These are phyloP conservation scores for Amanita rimosa DNA, from an alignment of 768 basidiomycete genomes.

Conservation along the genomic window DNA sequence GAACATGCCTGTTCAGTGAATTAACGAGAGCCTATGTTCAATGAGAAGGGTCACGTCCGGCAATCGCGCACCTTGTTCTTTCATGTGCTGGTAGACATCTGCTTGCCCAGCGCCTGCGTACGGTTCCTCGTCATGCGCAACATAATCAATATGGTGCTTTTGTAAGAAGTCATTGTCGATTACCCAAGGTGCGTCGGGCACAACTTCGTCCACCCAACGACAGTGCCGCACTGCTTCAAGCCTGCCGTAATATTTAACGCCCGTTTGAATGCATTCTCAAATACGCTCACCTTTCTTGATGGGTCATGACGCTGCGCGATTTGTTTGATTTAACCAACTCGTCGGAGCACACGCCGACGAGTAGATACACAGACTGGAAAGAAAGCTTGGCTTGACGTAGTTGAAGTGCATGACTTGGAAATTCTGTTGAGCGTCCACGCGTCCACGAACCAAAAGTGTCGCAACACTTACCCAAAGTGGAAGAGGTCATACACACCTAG, in stretches of 20 bases:
- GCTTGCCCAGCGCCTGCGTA: conserved; percentile 71
- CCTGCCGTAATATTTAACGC: conserved; percentile 20
- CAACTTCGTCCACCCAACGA: conserved; percentile 92
- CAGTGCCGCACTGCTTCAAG: conserved; percentile 92
- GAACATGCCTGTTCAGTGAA: conserved; percentile 60
- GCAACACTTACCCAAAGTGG: conserved; percentile 83
- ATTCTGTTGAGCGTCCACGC: conserved; percentile 3
- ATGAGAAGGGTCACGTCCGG: background rate
- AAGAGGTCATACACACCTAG: conserved; percentile 96
- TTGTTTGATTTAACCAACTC: conserved; percentile 74
- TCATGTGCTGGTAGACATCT: conserved; percentile 79
- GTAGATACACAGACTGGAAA: conserved; percentile 81
- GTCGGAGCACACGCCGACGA: conserved; percentile 91
- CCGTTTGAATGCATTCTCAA: background rate
- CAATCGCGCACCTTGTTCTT: conserved; percentile 54
- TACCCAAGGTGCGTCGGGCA: conserved; percentile 88
- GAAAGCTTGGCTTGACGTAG: conserved; percentile 93
- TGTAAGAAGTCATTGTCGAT: conserved; percentile 74
- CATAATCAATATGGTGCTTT: conserved; percentile 87
- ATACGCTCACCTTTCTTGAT: conserved; percentile 40
- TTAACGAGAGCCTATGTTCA: background rate
- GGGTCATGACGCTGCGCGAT: conserved; percentile 76
- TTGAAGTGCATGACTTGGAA: conserved; percentile 79
- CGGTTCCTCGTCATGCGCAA: conserved; percentile 92
- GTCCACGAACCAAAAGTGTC: background rate